These are phyloP conservation scores for Tuber calosporum DNA, from an alignment of 495 filamentous ascomycete genomes.

Conservation along the genomic window DNA sequence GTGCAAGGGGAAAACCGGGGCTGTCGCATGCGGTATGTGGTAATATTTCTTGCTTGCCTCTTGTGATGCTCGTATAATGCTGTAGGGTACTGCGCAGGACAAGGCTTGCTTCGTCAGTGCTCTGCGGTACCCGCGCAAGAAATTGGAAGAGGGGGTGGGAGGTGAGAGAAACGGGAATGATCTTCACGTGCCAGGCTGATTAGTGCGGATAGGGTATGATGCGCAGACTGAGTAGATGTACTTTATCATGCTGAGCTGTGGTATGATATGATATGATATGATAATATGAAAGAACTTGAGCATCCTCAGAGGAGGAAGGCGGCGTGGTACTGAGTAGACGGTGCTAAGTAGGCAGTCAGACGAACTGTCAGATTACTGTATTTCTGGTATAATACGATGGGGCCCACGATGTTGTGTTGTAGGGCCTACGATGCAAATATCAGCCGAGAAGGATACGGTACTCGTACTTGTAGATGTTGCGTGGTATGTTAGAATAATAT, in stretches of 20 bases:
- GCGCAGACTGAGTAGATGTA: background rate
- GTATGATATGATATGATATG: background rate
- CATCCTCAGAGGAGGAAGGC: background rate
- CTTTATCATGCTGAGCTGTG: background rate
- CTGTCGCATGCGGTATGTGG: background rate
- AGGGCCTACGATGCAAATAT: background rate
- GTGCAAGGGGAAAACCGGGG: background rate
- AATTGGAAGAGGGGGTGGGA: background rate
- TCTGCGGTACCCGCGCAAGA: background rate
- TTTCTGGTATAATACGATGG: background rate
- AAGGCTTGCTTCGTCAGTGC: background rate
- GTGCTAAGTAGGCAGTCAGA: background rate
- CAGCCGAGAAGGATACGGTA: background rate
- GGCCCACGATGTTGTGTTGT: background rate
- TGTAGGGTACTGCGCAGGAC: too few species aligned
- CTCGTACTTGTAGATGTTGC: too few species aligned
- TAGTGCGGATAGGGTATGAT: background rate
- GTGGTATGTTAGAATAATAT: too few species aligned
- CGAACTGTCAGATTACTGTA: background rate
- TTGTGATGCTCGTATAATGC: background rate
- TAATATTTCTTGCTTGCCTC: background rate
- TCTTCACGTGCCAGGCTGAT: background rate
- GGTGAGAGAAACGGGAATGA: background rate
- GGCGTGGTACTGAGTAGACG: too few species aligned
- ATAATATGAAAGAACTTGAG: background rate